A percentile compares a stretch with the other conserved stretches of the same genome.
These are phyloP conservation scores for Hippophae gyantsensis DNA, from an alignment of 306 rosid genomes.

Conservation along the genomic window DNA sequence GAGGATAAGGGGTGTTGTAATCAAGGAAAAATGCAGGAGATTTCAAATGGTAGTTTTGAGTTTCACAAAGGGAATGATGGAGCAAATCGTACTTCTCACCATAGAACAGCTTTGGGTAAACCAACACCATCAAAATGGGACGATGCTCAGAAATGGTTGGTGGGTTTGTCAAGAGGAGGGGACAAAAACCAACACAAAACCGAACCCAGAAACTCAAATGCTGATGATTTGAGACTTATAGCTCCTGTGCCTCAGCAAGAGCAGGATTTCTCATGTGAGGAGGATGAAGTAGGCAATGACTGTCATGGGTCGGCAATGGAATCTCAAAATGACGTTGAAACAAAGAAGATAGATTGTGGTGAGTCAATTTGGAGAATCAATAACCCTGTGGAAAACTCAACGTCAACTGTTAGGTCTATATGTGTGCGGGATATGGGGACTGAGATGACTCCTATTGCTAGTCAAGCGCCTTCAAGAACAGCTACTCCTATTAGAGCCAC, in stretches of 20 bases:
- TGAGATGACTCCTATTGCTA: constrained; percentile 94
- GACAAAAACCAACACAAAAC: constrained; percentile 59
- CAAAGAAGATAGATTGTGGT: constrained; percentile 65
- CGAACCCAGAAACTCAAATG: constrained; percentile 83
- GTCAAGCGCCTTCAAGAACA: constrained; percentile 90
- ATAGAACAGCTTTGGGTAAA: constrained; percentile 59
- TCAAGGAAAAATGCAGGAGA: constrained; percentile 42
- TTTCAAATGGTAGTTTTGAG: constrained; percentile 48
- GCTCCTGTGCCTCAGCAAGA: constrained; percentile 85
- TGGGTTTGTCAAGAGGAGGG: constrained; percentile 74
- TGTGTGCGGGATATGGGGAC: constrained; percentile 97
- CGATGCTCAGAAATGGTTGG: constrained; percentile 96
- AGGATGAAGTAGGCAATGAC: constrained; percentile 35
- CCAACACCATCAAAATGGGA: constrained; percentile 97
- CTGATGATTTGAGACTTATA: constrained; percentile 89
- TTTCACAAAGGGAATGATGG: constrained; percentile 61
- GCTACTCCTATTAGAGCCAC: constrained; percentile 81
- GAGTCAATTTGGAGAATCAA: constrained; percentile 64
- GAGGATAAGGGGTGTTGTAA: constrained; percentile 67
- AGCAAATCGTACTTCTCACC: constrained; percentile 35
- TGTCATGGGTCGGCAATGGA: constrained; percentile 12
- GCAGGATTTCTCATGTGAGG: constrained; percentile 47
- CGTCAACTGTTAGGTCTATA: constrained; percentile 45
- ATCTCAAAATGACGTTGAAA: constrained; percentile 40
- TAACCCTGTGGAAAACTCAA: constrained; percentile 31